Conservation (phyloP, 2,329 filamentous ascomycete genomes). For the Cytospora schulzeri region DNA sequence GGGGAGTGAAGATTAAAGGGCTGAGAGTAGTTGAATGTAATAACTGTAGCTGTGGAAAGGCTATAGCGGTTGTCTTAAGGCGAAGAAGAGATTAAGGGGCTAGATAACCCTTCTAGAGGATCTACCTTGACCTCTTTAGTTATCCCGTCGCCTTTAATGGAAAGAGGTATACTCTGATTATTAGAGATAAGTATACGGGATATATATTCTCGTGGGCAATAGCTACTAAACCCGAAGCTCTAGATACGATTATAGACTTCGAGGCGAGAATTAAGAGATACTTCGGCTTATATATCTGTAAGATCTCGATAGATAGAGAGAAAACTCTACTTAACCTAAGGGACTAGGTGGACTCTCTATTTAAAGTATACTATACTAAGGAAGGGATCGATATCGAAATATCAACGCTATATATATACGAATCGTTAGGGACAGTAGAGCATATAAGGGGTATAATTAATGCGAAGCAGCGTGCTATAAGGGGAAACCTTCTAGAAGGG, state of each 20-base stretch:
- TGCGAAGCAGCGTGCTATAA: neutral
- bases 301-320: neutral
- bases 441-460: neutral
- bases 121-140: neutral
- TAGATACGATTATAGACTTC: neutral
- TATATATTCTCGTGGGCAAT: neutral
- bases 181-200: neutral
- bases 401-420: neutral
- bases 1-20: neutral
- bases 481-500: too few relatives aligned
- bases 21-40: neutral
- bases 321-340: neutral
- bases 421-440: neutral
- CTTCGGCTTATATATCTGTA: neutral
- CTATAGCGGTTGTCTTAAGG: neutral
- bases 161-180: neutral
- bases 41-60: neutral
- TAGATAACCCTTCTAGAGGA: neutral
- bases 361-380: neutral
- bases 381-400: neutral
- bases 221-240: neutral
- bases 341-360: neutral
- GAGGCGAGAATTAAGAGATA: neutral
- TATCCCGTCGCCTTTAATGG: neutral
- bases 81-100: neutral